Conservation (phyloP, 1,139 yeast genomes). For the Meyerozyma sp. region DNA sequence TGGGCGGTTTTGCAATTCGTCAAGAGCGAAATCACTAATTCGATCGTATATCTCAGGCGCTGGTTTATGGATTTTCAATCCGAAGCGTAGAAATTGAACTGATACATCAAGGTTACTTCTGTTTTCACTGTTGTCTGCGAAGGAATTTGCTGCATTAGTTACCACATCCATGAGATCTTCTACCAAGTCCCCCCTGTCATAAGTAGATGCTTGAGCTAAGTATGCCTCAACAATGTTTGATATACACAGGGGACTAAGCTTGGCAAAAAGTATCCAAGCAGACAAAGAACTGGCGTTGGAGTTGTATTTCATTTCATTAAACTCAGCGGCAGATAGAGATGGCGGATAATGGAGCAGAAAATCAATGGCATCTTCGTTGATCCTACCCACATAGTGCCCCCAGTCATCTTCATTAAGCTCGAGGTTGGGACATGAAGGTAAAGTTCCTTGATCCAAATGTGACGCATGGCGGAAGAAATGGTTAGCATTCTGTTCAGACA, state of each 20-base stretch:
- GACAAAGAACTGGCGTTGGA: neutral
- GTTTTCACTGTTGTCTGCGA: neutral
- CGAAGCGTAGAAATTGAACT: neutral
- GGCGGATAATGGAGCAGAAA: constrained; percentile 12
- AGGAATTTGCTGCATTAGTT: neutral
- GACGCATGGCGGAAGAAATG: constrained; percentile 29
- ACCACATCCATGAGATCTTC: neutral
- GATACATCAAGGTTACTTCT: neutral
- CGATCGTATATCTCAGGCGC: constrained; percentile 5
- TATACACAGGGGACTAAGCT: constrained; percentile 41
- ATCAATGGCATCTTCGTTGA: constrained; percentile 10
- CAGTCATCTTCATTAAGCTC: constrained; percentile 20
- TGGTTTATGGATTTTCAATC: neutral
- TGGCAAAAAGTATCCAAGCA: neutral
- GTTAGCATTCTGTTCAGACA: constrained; percentile 34
- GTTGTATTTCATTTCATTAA: neutral
- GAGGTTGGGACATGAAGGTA: constrained; percentile 22
- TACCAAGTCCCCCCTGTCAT: neutral
- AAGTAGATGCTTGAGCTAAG: neutral
- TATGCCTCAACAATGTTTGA: constrained; percentile 10
- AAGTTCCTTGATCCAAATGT: constrained; percentile 14
- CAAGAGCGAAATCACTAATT: constrained; percentile 25
- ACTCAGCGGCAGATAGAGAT: constrained; percentile 21
- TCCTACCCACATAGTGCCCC: constrained; percentile 10
- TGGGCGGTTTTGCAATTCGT: constrained; percentile 22